Conservation (phyloP, 2,329 filamentous ascomycete genomes). For the Malbranchea zuffiana region DNA sequence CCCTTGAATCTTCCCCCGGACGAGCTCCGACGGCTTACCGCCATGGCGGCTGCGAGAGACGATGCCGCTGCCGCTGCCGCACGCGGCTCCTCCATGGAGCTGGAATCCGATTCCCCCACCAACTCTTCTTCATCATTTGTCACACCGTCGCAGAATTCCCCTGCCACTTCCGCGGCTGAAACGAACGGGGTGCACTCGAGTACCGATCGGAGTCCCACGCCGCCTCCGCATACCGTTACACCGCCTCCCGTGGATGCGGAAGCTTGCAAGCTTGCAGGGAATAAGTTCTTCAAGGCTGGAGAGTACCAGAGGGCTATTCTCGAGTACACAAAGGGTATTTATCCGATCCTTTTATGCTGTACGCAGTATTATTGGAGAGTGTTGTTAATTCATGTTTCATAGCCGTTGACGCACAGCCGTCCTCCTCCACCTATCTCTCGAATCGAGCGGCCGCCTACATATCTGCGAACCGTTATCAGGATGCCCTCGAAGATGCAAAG, state of each 20-base stretch:
- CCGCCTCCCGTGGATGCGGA: conserved; percentile 63
- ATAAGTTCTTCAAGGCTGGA: conserved; percentile 93
- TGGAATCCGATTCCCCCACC: conserved; percentile 41
- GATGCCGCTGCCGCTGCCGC: conserved; percentile 20
- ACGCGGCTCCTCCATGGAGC: conserved; percentile 62
- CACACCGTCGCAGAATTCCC: conserved; percentile 13
- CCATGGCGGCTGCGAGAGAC: conserved; percentile 40
- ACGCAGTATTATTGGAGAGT: background rate
- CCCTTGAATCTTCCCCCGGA: conserved; percentile 85
- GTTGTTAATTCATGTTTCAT: conserved; percentile 15
- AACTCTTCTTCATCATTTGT: conserved; percentile 32
- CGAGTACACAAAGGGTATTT: conserved; percentile 84
- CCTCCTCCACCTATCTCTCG: conserved; percentile 79
- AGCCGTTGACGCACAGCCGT: conserved; percentile 82
- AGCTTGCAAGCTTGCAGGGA: conserved; percentile 80
- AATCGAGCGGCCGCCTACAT: conserved; percentile 95
- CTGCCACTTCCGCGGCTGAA: conserved; percentile 21
- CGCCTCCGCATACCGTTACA: conserved; percentile 37
- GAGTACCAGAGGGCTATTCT: conserved; percentile 80
- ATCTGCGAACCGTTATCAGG: conserved; percentile 65
- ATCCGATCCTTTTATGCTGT: conserved; percentile 10
- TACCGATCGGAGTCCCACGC: conserved; percentile 33
- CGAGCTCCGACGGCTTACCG: conserved; percentile 66
- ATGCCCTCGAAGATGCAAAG: conserved; percentile 78
- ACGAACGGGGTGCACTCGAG: conserved; percentile 24